Conservation (phyloP, 164 flowering plant species). For the Umbilicus rupestris region DNA sequence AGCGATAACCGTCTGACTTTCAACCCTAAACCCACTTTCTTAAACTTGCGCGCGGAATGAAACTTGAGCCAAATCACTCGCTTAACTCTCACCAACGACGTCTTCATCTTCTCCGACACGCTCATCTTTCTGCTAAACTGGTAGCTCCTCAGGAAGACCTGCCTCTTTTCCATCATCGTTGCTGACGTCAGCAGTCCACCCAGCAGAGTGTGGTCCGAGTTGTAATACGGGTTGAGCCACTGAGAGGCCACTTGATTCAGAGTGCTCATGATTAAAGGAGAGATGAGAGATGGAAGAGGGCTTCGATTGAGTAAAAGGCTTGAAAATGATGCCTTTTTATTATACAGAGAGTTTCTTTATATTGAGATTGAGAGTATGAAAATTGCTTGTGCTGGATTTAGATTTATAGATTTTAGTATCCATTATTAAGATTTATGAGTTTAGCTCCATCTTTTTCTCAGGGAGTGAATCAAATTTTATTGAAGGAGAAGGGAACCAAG, state of each 20-base stretch:
- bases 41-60: constrained; percentile 26
- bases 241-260: not conserved
- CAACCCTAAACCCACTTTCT: constrained; percentile 31
- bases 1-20: constrained; percentile 17
- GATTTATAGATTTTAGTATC: no score
- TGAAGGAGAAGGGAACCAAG: no score
- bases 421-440: no score
- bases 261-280: not conserved
- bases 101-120: constrained; percentile 31
- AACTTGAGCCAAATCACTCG: constrained; percentile 30
- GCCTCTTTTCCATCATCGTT: constrained; percentile 44
- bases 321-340: not conserved
- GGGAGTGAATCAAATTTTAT: no score
- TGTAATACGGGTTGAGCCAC: not conserved
- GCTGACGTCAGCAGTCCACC: not conserved
- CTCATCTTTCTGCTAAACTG: constrained; percentile 47
- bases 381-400: no score
- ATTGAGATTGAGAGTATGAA: no score
- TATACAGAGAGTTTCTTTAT: no score
- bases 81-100: constrained; percentile 32
- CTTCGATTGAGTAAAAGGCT: not conserved
- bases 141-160: constrained; percentile 63
- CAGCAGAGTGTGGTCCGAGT: not conserved
- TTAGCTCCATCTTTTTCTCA: no score
- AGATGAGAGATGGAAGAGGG: not conserved